Evolutionary conservation across 495 filamentous ascomycete species (phyloP), one percentile per base, ranked within the genome.

Genomic region (Neurospora sp.): DNA sequence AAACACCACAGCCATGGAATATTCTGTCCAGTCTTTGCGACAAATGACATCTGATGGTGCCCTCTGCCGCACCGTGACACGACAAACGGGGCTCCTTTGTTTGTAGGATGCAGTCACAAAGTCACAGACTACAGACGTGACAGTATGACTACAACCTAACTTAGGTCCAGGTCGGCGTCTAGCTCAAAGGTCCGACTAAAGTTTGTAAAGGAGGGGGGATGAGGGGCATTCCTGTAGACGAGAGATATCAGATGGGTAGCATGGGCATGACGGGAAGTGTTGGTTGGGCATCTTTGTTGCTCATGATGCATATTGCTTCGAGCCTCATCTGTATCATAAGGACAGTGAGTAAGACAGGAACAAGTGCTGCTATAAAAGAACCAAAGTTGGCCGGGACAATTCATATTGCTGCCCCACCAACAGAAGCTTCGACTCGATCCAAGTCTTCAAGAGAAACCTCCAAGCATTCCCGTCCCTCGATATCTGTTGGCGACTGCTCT

Each of bases 231-330:
- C 11, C 40, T n/a, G 42, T 2, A 44, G 16, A n/a, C 35, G 35
- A 35, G 42, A 16, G 54, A 62, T 62, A 62, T 62, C 23, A 31
- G 48, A 46, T 59, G 48, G 48, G 54, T 62, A 31, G 54, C 54
- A 62, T 31, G 54, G 23, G 54, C 23, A 62, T 11, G 20, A 31
- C 23, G 23, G 54, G 3, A 16, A 1, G 11, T 62, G 54, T 62
- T 62, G 54, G 54, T 62, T 62, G 54, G 54, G 54, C 54, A 62
- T 31, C 48, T 62, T 62, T 62, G 48, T 62, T 62, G 48, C 48
- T 62, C 23, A 62, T 62, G 23, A 2, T 62, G 48, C 6, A 62
- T 62, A 62, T 31, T 59, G 11, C 20, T 14, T 59, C 48, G 48
- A 59, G 48, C 48, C 48, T 59, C 20, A 59, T 27, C 20, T 59